phyloP scores from a whole-genome alignment of 148 eudicot genomes.

The Chenopodium formosanum region DNA sequence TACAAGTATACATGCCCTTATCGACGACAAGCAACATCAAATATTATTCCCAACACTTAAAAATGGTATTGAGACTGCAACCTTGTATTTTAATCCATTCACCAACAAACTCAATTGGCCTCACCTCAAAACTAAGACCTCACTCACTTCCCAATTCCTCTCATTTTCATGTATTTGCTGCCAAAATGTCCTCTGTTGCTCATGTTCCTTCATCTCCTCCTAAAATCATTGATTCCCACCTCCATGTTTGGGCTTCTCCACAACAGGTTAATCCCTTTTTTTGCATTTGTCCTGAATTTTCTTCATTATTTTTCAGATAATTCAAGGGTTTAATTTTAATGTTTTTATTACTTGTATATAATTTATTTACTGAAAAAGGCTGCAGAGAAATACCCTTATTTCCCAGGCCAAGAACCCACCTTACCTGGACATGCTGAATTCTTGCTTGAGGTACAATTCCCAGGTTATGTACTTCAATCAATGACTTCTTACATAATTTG shows the following conservation, averaged over 20 bases:
- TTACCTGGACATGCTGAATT: constrained; percentile 71
- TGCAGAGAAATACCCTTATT: constrained; percentile 73
- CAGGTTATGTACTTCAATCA: background rate
- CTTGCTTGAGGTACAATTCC: constrained; percentile 61
- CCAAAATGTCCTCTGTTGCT: constrained; percentile 43
- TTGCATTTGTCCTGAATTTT: background rate
- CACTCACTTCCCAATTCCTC: constrained; percentile 1
- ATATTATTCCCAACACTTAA: background rate
- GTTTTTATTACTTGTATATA: too few species aligned
- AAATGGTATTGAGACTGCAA: constrained; percentile 38
- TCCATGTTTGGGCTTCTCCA: constrained; percentile 94
- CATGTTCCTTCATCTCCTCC: background rate
- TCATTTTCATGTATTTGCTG: constrained; percentile 7
- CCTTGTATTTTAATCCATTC: constrained; percentile 27
- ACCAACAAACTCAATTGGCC: background rate
- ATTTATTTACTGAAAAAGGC: constrained; percentile 42
- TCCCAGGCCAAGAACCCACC: constrained; percentile 84
- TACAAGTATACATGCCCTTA: too few species aligned
- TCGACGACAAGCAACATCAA: background rate
- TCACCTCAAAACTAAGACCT: background rate
- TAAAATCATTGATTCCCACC: constrained; percentile 84
- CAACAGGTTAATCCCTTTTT: constrained; percentile 40
- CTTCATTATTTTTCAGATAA: background rate
- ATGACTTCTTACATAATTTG: background rate
- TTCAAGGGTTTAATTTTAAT: background rate